Conservation (phyloP, 2,329 filamentous ascomycete species). For the Cladosporium halotolerans region DNA sequence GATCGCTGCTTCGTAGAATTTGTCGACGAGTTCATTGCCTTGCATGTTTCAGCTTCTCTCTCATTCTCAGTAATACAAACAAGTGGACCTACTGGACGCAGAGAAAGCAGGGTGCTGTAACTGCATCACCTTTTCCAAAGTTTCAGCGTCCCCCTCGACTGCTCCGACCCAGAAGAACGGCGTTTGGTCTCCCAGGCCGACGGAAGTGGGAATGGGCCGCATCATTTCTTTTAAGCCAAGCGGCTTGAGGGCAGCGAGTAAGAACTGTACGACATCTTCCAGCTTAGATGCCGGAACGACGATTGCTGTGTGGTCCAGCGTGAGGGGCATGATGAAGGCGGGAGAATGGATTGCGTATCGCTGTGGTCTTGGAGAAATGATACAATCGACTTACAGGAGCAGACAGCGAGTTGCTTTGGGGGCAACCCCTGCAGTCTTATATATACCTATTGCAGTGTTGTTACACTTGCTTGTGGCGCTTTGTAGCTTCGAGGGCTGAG, state of each 20-base stretch:
- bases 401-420: no score
- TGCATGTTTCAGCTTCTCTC: no score
- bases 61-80: no score
- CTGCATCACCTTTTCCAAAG: conserved; percentile 4
- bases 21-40: conserved; percentile 11
- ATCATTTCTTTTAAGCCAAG: conserved; percentile 11
- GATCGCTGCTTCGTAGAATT: conserved; percentile 12
- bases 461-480: no score
- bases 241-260: conserved; percentile 3
- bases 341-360: no score
- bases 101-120: conserved; percentile 11
- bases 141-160: conserved; percentile 3
- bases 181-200: conserved; percentile 11
- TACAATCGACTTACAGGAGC: no score
- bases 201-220: conserved; percentile 9
- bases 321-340: conserved; percentile 3
- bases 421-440: no score
- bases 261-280: conserved; percentile 9
- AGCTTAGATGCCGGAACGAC: conserved; percentile 9
- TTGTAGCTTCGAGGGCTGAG: no score
- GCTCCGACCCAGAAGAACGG: conserved; percentile 12
- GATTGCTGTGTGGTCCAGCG: conserved; percentile 12
- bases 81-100: not conserved
- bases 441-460: no score
- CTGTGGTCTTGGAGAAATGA: no score